Evolutionary conservation across 805 yeast species (phyloP).

Genomic region (Limtongia smithiae): DNA sequence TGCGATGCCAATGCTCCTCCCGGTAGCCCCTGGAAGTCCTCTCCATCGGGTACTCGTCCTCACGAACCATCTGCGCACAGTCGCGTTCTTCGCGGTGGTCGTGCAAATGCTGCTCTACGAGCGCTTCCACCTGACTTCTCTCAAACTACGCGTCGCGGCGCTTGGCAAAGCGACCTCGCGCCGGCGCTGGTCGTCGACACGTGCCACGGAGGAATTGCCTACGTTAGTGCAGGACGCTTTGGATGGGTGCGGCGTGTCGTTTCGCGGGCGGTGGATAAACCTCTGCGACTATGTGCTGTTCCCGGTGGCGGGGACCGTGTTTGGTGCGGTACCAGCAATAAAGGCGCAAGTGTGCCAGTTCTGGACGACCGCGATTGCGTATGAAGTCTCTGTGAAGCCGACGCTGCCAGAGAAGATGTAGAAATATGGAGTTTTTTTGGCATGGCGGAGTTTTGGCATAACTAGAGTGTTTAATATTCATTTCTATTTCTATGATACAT

Average conservation of each 20-base stretch:
- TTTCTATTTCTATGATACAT: no score
- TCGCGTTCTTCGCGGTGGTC: slow-evolving; percentile 21
- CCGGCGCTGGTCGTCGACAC: no score
- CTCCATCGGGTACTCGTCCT: slow-evolving; percentile 4
- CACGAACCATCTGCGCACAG: slow-evolving; percentile 20
- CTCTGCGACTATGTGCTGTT: slow-evolving; percentile 24
- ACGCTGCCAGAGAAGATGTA: not conserved
- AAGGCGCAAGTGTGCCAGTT: slow-evolving; percentile 28
- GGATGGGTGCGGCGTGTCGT: not conserved
- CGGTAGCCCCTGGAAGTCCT: not conserved
- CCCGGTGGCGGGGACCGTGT: slow-evolving; percentile 29
- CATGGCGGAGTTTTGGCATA: no score
- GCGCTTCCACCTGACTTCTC: slow-evolving; percentile 15
- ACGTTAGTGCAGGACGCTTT: slow-evolving; percentile 2
- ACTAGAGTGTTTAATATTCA: no score
- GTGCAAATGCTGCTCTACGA: slow-evolving; percentile 26
- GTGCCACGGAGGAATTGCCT: not conserved
- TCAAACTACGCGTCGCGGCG: slow-evolving; percentile 10
- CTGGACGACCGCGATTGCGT: slow-evolving; percentile 20
- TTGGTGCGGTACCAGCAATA: slow-evolving; percentile 29
- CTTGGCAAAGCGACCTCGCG: not conserved
- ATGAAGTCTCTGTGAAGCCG: slow-evolving; percentile 28
- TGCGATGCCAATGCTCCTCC: slow-evolving; percentile 1
- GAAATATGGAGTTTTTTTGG: not conserved
- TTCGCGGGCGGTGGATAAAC: slow-evolving; percentile 4